Conservation (phyloP, 1,284 basidiomycete genomes). For the Trametes polyzona region DNA sequence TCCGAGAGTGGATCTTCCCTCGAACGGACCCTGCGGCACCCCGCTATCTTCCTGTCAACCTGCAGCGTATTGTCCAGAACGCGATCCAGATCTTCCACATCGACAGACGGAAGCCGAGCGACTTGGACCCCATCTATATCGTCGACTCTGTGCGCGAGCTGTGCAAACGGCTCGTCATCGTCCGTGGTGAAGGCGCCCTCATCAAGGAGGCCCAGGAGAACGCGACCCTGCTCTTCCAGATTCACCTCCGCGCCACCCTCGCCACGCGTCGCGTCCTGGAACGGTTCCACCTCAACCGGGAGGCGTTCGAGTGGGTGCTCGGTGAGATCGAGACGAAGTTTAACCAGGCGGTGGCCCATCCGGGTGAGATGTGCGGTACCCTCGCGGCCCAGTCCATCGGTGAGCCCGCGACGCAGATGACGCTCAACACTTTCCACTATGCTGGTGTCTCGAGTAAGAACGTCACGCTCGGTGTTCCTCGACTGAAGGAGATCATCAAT, state of each 20-base stretch:
- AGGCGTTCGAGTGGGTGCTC: constrained; percentile 97
- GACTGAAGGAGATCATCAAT: constrained; percentile 99
- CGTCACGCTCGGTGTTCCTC: constrained; percentile 97
- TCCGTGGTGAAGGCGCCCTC: constrained; percentile 84
- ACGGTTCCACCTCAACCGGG: constrained; percentile 82
- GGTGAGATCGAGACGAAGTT: constrained; percentile 97
- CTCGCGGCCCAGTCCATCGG: constrained; percentile 98
- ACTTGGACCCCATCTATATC: constrained; percentile 89
- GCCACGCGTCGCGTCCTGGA: constrained; percentile 86
- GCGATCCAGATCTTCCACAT: constrained; percentile 98
- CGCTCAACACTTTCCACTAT: constrained; percentile 97
- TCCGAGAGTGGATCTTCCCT: constrained; percentile 88
- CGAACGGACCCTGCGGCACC: constrained; percentile 73
- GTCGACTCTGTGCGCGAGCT: constrained; percentile 80
- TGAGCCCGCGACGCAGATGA: constrained; percentile 99
- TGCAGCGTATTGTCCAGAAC: constrained; percentile 94
- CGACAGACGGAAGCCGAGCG: constrained; percentile 90
- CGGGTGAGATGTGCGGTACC: constrained; percentile 99
- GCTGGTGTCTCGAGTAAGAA: constrained; percentile 98
- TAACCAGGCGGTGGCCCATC: constrained; percentile 89
- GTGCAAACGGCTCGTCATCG: constrained; percentile 75
- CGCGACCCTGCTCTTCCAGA: constrained; percentile 91
- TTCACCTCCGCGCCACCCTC: constrained; percentile 89
- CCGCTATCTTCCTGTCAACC: constrained; percentile 90
- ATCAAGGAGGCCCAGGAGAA: constrained; percentile 84